These are phyloP conservation scores for Dendrobium catenatum DNA, from an alignment of 106 monocot species.

Conservation along the genomic window DNA sequence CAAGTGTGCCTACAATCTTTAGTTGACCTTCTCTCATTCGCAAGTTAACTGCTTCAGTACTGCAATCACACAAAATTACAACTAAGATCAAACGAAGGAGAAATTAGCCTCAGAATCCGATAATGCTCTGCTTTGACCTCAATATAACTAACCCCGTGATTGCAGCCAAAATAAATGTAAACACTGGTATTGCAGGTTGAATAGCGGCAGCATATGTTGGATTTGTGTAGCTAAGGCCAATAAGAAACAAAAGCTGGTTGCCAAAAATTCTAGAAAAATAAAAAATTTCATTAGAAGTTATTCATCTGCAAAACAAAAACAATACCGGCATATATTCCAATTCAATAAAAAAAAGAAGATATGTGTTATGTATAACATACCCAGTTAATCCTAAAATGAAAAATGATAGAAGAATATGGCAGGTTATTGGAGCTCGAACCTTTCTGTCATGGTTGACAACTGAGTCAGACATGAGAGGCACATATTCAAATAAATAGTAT, in stretches of 20 bases:
- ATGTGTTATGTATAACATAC: constrained; percentile 20
- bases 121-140: background rate
- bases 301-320: background rate
- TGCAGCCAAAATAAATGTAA: constrained; percentile 76
- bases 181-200: constrained; percentile 83
- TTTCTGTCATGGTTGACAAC: constrained; percentile 36
- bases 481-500: background rate
- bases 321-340: background rate
- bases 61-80: constrained; percentile 21
- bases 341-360: background rate
- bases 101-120: background rate
- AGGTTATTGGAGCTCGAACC: constrained; percentile 44
- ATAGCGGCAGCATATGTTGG: constrained; percentile 88
- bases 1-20: constrained; percentile 61
- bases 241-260: constrained; percentile 83
- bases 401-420: constrained; percentile 56
- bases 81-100: background rate
- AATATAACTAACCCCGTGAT: constrained; percentile 50
- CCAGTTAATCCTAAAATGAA: constrained; percentile 87
- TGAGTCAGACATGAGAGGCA: background rate
- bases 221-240: constrained; percentile 87
- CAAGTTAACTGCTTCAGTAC: constrained; percentile 64
- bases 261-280: constrained; percentile 61
- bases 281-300: background rate
- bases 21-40: constrained; percentile 44